A percentile compares a stretch with the other conserved stretches of the same genome.
Evolutionary conservation across 1,284 basidiomycete species (phyloP).

Genomic region (Austroboletus niveus): DNA sequence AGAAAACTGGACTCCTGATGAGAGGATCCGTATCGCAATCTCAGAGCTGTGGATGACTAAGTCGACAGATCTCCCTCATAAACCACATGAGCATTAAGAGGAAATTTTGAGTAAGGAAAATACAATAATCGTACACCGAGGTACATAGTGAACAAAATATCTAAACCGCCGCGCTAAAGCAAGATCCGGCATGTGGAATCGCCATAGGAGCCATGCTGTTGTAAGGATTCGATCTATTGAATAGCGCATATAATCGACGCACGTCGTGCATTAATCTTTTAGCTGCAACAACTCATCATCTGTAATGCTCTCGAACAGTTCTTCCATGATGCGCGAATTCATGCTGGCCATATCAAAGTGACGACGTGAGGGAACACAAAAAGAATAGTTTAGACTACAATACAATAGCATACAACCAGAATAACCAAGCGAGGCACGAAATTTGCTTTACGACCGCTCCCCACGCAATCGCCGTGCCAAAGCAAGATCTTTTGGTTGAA

Average conservation of each 20-base stretch:
- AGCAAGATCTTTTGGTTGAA: constrained; percentile 71
- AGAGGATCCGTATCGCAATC: too few relatives aligned
- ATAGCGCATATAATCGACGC: background rate
- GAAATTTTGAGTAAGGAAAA: background rate
- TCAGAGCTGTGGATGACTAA: too few relatives aligned
- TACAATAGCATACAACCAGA: constrained; percentile 24
- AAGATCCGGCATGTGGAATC: too few relatives aligned
- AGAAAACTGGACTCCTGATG: background rate
- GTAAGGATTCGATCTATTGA: constrained; percentile 5
- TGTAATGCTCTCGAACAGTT: background rate
- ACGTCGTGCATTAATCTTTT: background rate
- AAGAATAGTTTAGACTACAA: constrained; percentile 2
- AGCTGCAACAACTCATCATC: background rate
- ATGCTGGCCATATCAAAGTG: too few relatives aligned
- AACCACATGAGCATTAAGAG: too few relatives aligned
- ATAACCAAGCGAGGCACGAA: background rate
- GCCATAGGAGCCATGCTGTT: constrained; percentile 3
- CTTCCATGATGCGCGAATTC: too few relatives aligned
- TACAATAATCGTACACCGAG: background rate
- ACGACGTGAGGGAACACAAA: too few relatives aligned
- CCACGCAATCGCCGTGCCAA: constrained; percentile 35
- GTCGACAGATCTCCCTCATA: too few relatives aligned
- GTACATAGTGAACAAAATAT: background rate
- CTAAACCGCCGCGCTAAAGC: background rate
- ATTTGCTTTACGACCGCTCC: constrained; percentile 26